Evolutionary conservation across 805 yeast species (phyloP), one percentile per base, ranked within the genome.

Genomic region (Pichia paraexigua): DNA sequence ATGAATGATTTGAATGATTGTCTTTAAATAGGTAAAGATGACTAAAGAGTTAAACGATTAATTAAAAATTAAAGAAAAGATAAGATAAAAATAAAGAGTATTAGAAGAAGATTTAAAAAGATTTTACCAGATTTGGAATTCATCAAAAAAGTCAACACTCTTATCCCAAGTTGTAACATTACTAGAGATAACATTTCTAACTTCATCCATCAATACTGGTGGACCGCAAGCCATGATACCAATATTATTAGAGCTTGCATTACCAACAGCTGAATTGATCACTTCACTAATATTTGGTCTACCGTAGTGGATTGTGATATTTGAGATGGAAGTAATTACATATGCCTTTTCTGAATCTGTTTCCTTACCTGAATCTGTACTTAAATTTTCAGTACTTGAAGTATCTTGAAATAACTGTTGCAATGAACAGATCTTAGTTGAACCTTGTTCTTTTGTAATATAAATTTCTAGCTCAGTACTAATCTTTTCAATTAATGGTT

Each of bases 81-180:
- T 28, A 28, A 28, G 13, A 28, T 28, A 28, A 12, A 28, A 28
- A 28, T 12, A 6, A 30, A 30, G n/a, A 30, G n/a, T 27, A 5
- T 3, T 27, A 30, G 13, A 13, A 15, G n/a, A 30, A 13, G 13
- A 30, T 13, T 30, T 30, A 12, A 30, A 13, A 30, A 40, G 15
- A 40, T 22, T 12, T 54, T 42, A 82, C 95, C 95, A 87, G 15
- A 76, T 72, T 67, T 85, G 89, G 46, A 84, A 74, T 61, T 85
- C 91, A 63, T 88, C 95, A 61, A 73, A 82, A 60, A 82, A 82
- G 54, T 84, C 91, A 20, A 86, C 76, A 43, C 86, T 73, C 46
- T 74, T 70, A 17, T 72, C 63, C 48, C 68, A 66, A 28, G 65
- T 55, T 35, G 71, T 66, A 48, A 80, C 62, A 51, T 75, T 63